These are phyloP conservation scores for Stephanodiscus triporus DNA, from an alignment of 108 stramenopile genomes.

Conservation along the genomic window DNA sequence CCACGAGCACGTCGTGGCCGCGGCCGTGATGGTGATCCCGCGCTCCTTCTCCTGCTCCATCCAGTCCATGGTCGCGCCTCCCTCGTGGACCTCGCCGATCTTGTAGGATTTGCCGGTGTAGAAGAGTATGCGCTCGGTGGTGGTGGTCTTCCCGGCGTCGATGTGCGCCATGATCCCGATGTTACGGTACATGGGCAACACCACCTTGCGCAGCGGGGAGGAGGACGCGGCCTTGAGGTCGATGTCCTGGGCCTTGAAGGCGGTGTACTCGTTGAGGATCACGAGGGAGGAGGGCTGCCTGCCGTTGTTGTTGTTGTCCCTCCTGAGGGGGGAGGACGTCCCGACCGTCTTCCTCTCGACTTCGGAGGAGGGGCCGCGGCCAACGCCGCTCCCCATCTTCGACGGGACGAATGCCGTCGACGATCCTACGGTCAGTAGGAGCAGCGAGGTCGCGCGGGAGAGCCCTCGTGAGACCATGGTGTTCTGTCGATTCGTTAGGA, in stretches of 20 bases:
- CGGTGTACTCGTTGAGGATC: slow-evolving; percentile 20
- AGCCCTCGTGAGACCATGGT: slow-evolving; percentile 44
- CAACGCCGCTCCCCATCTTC: neutral
- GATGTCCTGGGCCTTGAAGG: slow-evolving; percentile 56
- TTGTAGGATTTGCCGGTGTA: slow-evolving; percentile 98
- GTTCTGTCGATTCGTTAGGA: neutral
- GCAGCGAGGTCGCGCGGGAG: slow-evolving; percentile 35
- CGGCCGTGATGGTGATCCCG: slow-evolving; percentile 99
- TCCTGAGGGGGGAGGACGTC: too few relatives aligned
- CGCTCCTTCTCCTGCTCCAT: slow-evolving; percentile 99
- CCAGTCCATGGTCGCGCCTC: slow-evolving; percentile 99
- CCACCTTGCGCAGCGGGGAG: slow-evolving; percentile 73
- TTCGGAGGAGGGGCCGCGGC: too few relatives aligned
- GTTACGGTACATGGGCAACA: slow-evolving; percentile 92
- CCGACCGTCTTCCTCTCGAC: too few relatives aligned
- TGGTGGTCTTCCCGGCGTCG: slow-evolving; percentile 99
- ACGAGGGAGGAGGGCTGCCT: too few relatives aligned
- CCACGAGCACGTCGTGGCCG: slow-evolving; percentile 98
- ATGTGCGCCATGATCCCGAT: slow-evolving; percentile 99
- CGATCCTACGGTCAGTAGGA: slow-evolving; percentile 22
- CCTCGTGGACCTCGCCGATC: slow-evolving; percentile 99
- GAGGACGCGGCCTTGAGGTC: slow-evolving; percentile 74
- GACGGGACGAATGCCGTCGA: slow-evolving; percentile 44
- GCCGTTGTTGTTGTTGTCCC: too few relatives aligned
- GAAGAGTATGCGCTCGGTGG: slow-evolving; percentile 98